phyloP scores from a whole-genome alignment of 805 yeast genomes.

The Ogataea siamensis region DNA sequence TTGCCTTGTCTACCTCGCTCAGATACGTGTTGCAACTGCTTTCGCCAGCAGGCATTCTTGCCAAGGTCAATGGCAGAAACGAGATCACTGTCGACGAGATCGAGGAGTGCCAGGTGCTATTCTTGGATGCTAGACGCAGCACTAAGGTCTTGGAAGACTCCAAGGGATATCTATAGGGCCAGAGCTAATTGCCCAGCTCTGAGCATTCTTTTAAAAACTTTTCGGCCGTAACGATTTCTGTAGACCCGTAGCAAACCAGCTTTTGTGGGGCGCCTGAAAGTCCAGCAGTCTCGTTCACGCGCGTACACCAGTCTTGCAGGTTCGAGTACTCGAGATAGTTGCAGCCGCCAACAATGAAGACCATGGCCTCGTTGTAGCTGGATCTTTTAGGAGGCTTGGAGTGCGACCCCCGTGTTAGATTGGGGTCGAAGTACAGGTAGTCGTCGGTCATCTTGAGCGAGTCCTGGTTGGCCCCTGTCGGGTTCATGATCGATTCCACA shows the following conservation, averaged over 20 bases:
- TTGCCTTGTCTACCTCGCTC: constrained; percentile 85
- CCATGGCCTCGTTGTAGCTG: constrained; percentile 75
- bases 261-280: constrained; percentile 33
- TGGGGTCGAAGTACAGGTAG: constrained; percentile 88
- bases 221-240: constrained; percentile 67
- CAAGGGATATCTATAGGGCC: constrained; percentile 26
- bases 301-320: constrained; percentile 77
- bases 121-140: constrained; percentile 85
- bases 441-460: constrained; percentile 80
- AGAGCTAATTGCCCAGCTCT: constrained; percentile 41
- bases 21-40: constrained; percentile 91
- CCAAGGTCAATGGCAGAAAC: constrained; percentile 71
- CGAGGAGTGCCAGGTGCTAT: constrained; percentile 81
- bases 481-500: constrained; percentile 90
- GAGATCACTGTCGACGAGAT: constrained; percentile 70
- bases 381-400: constrained; percentile 86
- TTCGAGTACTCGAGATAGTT: constrained; percentile 92
- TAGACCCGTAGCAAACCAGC: constrained; percentile 81
- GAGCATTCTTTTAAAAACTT: constrained; percentile 69
- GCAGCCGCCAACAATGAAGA: constrained; percentile 96
- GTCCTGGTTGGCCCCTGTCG: constrained; percentile 57
- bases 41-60: constrained; percentile 83
- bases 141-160: constrained; percentile 76
- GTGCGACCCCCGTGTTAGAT: constrained; percentile 79
- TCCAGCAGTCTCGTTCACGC: constrained; percentile 25